Evolutionary conservation across 768 basidiomycete genomes (phyloP), one percentile per base, ranked within the genome.

Genomic region (Phaeotremella skinneri): DNA sequence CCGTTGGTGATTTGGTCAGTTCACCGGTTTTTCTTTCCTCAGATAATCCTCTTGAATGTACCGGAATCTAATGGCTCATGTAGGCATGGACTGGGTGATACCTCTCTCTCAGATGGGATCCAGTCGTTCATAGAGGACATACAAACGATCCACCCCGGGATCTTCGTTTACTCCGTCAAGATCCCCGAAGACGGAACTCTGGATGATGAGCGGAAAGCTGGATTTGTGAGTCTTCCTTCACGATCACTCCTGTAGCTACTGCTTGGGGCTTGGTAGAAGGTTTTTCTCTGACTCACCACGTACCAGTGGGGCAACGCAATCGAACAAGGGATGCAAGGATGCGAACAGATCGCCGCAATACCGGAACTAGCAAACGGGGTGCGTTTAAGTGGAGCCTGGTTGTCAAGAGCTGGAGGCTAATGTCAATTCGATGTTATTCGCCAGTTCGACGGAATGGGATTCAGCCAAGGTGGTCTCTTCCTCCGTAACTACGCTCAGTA

Each of bases 51-150:
- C 1, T 37, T 37, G 34, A 7, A 37, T 37, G 34, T 37, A n/a
- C n/a, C n/a, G n/a, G n/a, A n/a, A n/a, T 27, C 16, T 37, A 42
- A 14, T 39, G 52, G 14, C 49, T 43, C 27, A 1, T 5, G 1
- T 42, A 73, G 80, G 80, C 80, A 81, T 61, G 80, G 80, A 0
- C 72, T 81, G 2, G 80, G 80, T 26, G 79, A 81, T 64, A 74
- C 76, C 13, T 72, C 70, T 43, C 63, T 68, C 11, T 70, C 75
- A 2, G 61, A 69, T 0, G 80, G 79, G 4, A 74, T 81, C 20
- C 32, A 58, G 16, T 56, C 53, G 0, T 69, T 79, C 34, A 76
- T 76, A 20, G 50, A 62, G 2, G 75, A 78, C 51, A 69, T 80
- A 49, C 48, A 70, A 37, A n/a, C 9, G 17, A 37, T 65, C 21